Base-by-base conservation (phyloP, 179 eudicot genomes). In the Beta macrorhiza region DNA sequence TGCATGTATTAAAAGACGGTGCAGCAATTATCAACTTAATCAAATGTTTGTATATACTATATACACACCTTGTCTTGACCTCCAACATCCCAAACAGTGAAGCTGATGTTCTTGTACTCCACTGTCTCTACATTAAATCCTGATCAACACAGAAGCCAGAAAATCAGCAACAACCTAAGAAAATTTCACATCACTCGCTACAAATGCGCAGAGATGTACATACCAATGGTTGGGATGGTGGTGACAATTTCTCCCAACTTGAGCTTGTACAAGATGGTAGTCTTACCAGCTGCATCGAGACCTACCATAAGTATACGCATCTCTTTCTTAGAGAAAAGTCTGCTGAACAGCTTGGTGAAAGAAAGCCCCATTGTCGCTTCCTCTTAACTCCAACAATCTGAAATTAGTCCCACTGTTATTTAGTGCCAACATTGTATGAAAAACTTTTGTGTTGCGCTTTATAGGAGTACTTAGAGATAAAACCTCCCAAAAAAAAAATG, bases 61-160 rank as follows among this genome's bases (percentile, higher is more conserved):
- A 47, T 15, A 5, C 63, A 63, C 70, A 90, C 93, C 91, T 90
- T 90, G 85, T 91, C 89, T 63, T 89, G 91, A 77, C 92, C 91
- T 69, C 92, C 91, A 67, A 91, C 93, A 87, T 91, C 93, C 93
- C 93, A 91, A 10, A 91, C 93, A 78, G 91, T 91, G 82, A 90
- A 90, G 88, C 93, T 90, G 74, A 89, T 87, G 87, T 90, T 90
- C 87, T 90, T 90, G 83, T 90, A 91, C 79, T 91, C 93, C 57
- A 90, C 93, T 68, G 91, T 89, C 85, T 90, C 93, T 82, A 91
- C 93, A 67, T 89, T 90, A 67, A 90, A 90, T 75, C 93, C 91
- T 90, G 86, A 22, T 12, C 4, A 77, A 29, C 62, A 77, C 3
- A 44, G 5, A 53, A n/a, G n/a, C 44, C n/a, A 61, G 42, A 29